These are phyloP conservation scores for Malassezia psittaci DNA, from an alignment of 1,284 basidiomycete genomes.

Conservation along the genomic window DNA sequence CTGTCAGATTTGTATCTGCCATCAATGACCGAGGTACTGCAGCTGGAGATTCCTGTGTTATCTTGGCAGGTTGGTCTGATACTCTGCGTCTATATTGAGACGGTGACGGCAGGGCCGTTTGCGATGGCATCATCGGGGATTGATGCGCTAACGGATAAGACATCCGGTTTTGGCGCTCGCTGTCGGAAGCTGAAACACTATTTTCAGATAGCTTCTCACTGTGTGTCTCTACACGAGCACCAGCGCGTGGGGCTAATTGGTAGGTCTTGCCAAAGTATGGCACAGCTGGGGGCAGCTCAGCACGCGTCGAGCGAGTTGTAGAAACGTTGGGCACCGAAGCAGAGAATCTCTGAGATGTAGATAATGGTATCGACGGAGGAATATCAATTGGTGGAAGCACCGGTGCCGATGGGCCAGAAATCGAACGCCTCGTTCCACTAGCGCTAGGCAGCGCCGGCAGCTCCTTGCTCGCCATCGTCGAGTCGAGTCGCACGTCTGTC, in stretches of 20 bases:
- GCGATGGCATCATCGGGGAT: too few species aligned
- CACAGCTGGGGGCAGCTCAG: background rate
- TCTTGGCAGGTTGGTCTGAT: too few species aligned
- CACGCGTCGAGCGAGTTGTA: background rate
- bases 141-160: too few species aligned
- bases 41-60: too few species aligned
- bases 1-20: too few species aligned
- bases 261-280: slow-evolving; percentile 5
- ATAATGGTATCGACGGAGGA: background rate
- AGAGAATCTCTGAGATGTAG: background rate
- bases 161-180: too few species aligned
- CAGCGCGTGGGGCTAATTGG: slow-evolving; percentile 1
- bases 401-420: background rate
- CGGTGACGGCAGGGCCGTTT: too few species aligned
- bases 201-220: too few species aligned
- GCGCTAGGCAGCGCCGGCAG: background rate
- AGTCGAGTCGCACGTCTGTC: background rate
- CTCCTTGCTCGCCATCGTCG: slow-evolving; percentile 3
- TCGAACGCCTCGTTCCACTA: background rate
- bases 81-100: too few species aligned
- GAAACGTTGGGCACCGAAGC: background rate
- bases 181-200: too few species aligned
- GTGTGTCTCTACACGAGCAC: too few species aligned
- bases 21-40: too few species aligned
- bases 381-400: background rate